Base-by-base conservation (phyloP, 2,329 filamentous ascomycete species). In the Ophiostoma sp. region DNA sequence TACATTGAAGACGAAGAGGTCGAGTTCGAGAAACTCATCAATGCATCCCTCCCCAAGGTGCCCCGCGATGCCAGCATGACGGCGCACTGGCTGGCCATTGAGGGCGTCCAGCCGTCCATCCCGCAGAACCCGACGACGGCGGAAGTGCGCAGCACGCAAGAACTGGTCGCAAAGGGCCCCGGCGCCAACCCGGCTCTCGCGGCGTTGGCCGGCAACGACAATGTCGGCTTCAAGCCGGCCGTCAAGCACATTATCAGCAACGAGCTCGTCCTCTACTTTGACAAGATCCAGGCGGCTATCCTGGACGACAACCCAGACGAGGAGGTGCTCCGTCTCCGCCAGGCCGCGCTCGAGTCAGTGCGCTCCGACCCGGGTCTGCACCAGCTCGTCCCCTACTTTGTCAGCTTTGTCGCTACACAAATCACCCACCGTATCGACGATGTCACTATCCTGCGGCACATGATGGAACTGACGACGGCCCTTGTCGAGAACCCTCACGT, bases 1-100 rank as follows among this genome's bases (percentile, higher is more conserved):
- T 99, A 99, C 81, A 92, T 99, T 50, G 96, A 99, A 80, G 96
- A 99, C 81, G 96, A 99, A 80, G 96, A 99, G 85, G 92, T 98
- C 72, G 96, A 99, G 82, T 98, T 99, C 80, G 96, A 99, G 85
- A 98, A 98, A 85, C 86, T 99, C 77, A 98, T 99, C 81, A 99
- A 99, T 83, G 94, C 94, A 76, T 93, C 96, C 4, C 83, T 99
- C 77, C 96, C 96, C 33, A 98, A 97, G 82, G 95, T 99, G 39
- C 96, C 96, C 45, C 88, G 95, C 69, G 96, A 99, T 82, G 92
- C 96, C 78, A 93, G 91, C 75, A 95, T 98, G 80, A 98, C 95
- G 55, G 96, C 93, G 75, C 96, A 99, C 83, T 99, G 96, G 95
- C 90, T 98, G 75, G 95, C 96, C 28, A 94, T 99, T 68, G 96